These are phyloP conservation scores for Sequoia sempervirens DNA, from an alignment of 75 land plant species.

Conservation along the genomic window DNA sequence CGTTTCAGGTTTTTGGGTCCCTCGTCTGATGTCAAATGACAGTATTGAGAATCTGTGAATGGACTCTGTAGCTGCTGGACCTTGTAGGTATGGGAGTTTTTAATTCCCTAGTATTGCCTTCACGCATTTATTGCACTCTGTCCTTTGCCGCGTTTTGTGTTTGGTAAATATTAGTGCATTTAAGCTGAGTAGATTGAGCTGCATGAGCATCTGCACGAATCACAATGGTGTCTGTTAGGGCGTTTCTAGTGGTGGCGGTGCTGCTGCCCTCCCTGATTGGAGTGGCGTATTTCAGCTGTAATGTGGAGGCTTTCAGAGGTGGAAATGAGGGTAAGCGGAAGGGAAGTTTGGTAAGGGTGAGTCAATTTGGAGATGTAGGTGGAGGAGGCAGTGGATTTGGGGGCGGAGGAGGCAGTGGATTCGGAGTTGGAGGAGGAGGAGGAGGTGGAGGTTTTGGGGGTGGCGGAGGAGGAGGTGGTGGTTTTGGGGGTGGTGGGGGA, in stretches of 20 bases:
- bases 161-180: neutral
- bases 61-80: neutral
- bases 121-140: neutral
- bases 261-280: neutral
- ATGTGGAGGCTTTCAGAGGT: neutral
- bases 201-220: neutral
- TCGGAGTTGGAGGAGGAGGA: neutral
- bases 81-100: neutral
- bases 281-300: neutral
- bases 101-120: neutral
- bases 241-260: neutral
- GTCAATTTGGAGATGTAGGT: neutral
- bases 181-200: neutral
- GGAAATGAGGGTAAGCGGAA: neutral
- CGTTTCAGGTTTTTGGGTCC: neutral
- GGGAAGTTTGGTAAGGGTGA: neutral
- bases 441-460: neutral
- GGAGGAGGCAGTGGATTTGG: conserved; percentile 5
- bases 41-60: neutral
- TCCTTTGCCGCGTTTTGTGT: neutral
- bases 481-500: neutral
- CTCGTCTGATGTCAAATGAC: neutral
- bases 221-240: neutral
- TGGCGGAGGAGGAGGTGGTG: neutral
- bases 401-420: neutral